Conservation (phyloP, 768 basidiomycete genomes). For the Tephrocybe sp. region DNA sequence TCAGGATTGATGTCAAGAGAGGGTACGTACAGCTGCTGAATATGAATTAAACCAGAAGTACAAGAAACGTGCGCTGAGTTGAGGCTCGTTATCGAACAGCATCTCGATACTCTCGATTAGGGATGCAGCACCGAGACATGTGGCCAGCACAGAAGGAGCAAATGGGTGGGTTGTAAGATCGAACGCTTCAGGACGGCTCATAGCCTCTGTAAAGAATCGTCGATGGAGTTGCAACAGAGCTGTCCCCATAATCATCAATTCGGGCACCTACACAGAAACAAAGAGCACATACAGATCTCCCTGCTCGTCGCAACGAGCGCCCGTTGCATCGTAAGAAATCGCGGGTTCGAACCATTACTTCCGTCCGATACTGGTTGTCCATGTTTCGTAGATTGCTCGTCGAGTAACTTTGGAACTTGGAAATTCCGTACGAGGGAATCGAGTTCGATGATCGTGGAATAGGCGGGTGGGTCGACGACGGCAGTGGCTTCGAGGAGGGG, state of each 20-base stretch:
- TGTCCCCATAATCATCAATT: too few species aligned
- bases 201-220: slow-evolving; percentile 63
- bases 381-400: slow-evolving; percentile 34
- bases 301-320: slow-evolving; percentile 58
- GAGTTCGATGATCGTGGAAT: slow-evolving; percentile 48
- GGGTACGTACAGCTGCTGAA: slow-evolving; percentile 59
- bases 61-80: slow-evolving; percentile 62
- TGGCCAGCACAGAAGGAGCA: slow-evolving; percentile 70
- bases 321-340: slow-evolving; percentile 63
- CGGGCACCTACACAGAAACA: too few species aligned
- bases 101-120: slow-evolving; percentile 56
- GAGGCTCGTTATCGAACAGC: slow-evolving; percentile 55
- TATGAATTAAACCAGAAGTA: slow-evolving; percentile 76
- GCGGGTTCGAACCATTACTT: slow-evolving; percentile 30
- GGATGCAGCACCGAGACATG: slow-evolving; percentile 56
- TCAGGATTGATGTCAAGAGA: not conserved
- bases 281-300: slow-evolving; percentile 52
- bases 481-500: slow-evolving; percentile 61
- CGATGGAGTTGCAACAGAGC: slow-evolving; percentile 68
- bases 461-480: slow-evolving; percentile 48
- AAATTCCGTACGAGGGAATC: slow-evolving; percentile 58
- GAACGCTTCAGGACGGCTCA: slow-evolving; percentile 52
- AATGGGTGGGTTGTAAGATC: slow-evolving; percentile 53
- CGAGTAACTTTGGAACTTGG: slow-evolving; percentile 46
- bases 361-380: slow-evolving; percentile 5